Evolutionary conservation across 192 early-diverging fungal species (phyloP).

Genomic region (Backusella tarrabulga): DNA sequence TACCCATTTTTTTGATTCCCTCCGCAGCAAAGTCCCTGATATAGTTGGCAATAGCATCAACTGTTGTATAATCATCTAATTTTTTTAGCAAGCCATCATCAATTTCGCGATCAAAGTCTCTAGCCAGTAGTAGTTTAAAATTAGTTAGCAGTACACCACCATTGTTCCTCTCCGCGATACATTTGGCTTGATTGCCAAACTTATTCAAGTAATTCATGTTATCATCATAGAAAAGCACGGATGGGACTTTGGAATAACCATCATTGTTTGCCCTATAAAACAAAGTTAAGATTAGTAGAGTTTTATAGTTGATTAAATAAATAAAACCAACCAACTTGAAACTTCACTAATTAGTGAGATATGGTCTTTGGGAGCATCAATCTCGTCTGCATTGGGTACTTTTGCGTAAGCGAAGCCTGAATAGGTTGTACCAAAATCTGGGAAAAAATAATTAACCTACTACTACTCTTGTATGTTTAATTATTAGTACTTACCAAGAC

Average conservation of each 20-base stretch:
- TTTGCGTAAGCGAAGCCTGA: slow-evolving; percentile 47
- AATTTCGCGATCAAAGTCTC: neutral
- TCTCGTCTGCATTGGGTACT: slow-evolving; percentile 33
- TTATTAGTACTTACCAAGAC: neutral
- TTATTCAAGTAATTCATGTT: slow-evolving; percentile 39
- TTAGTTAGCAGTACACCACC: slow-evolving; percentile 35
- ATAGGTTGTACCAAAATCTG: slow-evolving; percentile 43
- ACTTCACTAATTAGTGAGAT: slow-evolving; percentile 32
- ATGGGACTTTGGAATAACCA: slow-evolving; percentile 45
- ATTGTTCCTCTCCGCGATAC: neutral
- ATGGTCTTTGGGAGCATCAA: slow-evolving; percentile 33
- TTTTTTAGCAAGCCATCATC: neutral
- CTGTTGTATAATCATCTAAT: neutral
- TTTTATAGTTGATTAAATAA: neutral
- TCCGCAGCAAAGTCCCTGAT: slow-evolving; percentile 40
- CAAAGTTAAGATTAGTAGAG: neutral
- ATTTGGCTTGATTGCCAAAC: slow-evolving; percentile 36
- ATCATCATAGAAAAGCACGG: slow-evolving; percentile 45
- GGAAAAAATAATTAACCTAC: neutral
- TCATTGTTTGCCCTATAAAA: slow-evolving; percentile 37
- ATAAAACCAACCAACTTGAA: neutral
- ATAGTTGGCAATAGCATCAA: slow-evolving; percentile 50
- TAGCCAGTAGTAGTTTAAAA: neutral
- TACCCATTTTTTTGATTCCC: slow-evolving; percentile 41
- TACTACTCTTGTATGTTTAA: neutral